phyloP scores from a whole-genome alignment of 331 rosid species.

The Stylosanthes scabra region DNA sequence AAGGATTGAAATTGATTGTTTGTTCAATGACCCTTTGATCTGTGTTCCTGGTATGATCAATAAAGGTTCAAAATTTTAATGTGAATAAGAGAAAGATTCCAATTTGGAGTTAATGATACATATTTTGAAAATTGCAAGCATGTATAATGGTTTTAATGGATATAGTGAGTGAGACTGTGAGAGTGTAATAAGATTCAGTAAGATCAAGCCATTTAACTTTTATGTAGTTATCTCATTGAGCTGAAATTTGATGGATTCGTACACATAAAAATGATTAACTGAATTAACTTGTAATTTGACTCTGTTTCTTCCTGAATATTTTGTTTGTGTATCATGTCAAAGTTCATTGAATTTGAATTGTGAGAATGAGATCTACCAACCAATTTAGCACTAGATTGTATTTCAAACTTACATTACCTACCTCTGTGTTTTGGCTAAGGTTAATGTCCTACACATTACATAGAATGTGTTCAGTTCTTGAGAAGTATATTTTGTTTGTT shows the following conservation, averaged over 20 bases:
- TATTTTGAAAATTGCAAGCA: conserved; percentile 13
- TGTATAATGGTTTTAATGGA: not conserved
- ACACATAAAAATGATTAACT: not conserved
- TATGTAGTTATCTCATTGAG: not conserved
- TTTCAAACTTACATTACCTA: too few relatives aligned
- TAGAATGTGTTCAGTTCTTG: not conserved
- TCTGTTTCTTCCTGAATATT: not conserved
- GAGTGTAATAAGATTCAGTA: conserved; percentile 1
- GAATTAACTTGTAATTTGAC: conserved; percentile 5
- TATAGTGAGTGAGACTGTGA: not conserved
- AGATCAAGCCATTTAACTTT: not conserved
- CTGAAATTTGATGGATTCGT: conserved; percentile 1
- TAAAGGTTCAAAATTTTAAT: conserved; percentile 15
- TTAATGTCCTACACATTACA: not conserved
- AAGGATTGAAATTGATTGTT: conserved; percentile 8
- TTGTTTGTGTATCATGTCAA: not conserved
- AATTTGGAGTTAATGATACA: not conserved
- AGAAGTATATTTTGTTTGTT: conserved; percentile 23
- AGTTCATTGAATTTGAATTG: not conserved
- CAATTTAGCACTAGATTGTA: not conserved
- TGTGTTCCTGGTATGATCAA: conserved; percentile 29
- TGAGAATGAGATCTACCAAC: not conserved
- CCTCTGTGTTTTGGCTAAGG: not conserved
- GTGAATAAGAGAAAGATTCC: not conserved
- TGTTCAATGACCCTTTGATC: not conserved